Percentiles rank a stretch among this genome's conserved stretches.
phyloP scores from a whole-genome alignment of 129 eudicot species.

The Saussurea involucrata region DNA sequence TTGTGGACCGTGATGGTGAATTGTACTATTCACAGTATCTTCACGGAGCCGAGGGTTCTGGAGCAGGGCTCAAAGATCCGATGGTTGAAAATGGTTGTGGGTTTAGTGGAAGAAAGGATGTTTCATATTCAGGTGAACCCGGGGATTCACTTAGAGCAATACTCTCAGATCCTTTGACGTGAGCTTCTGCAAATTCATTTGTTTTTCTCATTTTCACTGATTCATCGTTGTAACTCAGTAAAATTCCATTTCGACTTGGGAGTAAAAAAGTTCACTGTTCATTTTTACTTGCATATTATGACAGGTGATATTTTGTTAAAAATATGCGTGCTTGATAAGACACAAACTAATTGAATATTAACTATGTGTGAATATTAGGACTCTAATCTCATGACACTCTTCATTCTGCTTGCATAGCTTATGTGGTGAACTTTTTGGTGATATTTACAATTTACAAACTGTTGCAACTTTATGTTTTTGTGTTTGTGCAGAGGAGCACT shows the following conservation, averaged over 20 bases:
- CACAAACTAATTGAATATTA: neutral
- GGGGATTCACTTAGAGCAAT: slow-evolving; percentile 71
- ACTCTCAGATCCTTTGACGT: slow-evolving; percentile 86
- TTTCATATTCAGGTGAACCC: slow-evolving; percentile 44
- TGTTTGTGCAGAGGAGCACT: slow-evolving; percentile 65
- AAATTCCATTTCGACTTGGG: neutral
- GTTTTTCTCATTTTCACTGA: neutral
- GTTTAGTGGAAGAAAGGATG: slow-evolving; percentile 73
- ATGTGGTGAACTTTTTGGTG: neutral
- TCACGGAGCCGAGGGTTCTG: slow-evolving; percentile 57
- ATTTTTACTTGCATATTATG: neutral
- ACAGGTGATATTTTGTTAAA: neutral
- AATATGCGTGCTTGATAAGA: neutral
- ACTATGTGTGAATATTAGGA: neutral
- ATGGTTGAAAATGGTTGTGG: slow-evolving; percentile 62
- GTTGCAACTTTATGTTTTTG: slow-evolving; percentile 16
- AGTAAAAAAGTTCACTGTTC: neutral
- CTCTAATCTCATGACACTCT: neutral
- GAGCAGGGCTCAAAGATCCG: slow-evolving; percentile 51
- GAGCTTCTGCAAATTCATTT: slow-evolving; percentile 30
- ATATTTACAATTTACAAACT: neutral
- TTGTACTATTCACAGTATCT: slow-evolving; percentile 47
- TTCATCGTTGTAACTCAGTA: neutral
- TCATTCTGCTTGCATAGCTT: neutral
- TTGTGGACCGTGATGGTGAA: slow-evolving; percentile 53